phyloP scores from a whole-genome alignment of 2,329 filamentous ascomycete genomes.

The Drechslerella stenobrocha region DNA sequence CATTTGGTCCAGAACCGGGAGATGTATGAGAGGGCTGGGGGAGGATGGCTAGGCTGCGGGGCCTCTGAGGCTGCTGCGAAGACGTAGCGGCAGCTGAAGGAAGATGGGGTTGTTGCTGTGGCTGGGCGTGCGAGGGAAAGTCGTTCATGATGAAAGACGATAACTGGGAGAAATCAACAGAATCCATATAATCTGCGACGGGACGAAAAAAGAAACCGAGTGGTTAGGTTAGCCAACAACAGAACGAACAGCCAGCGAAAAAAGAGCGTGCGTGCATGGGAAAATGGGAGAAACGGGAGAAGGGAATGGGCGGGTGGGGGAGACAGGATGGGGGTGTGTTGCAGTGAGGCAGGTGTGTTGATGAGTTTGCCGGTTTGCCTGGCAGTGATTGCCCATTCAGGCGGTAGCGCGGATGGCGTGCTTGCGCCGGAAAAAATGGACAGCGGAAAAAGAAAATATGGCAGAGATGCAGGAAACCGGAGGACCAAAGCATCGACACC shows the following conservation, averaged over 20 bases:
- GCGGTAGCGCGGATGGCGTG: constrained; percentile 41
- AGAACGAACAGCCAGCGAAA: constrained; percentile 16
- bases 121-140: constrained; percentile 28
- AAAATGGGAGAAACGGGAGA: constrained; percentile 9
- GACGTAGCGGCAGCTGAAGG: constrained; percentile 21
- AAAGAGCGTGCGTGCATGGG: constrained; percentile 7
- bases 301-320: constrained; percentile 16
- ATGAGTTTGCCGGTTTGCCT: constrained; percentile 40
- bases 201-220: constrained; percentile 22
- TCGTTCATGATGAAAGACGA: constrained; percentile 46
- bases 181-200: constrained; percentile 44
- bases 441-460: constrained; percentile 2
- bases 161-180: constrained; percentile 43
- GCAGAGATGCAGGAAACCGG: background rate
- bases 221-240: constrained; percentile 43
- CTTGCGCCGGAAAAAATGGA: constrained; percentile 14
- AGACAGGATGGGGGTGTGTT: constrained; percentile 25
- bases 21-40: constrained; percentile 38
- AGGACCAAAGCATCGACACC: background rate
- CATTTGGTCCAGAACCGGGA: constrained; percentile 22
- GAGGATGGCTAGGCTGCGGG: constrained; percentile 43
- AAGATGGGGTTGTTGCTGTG: constrained; percentile 32
- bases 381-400: background rate
- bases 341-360: constrained; percentile 12
- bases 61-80: constrained; percentile 36